A percentile compares a stretch with the other conserved stretches of the same genome.
Evolutionary conservation across 1,284 basidiomycete species (phyloP).

Genomic region (Fomitiporia mediterranea): DNA sequence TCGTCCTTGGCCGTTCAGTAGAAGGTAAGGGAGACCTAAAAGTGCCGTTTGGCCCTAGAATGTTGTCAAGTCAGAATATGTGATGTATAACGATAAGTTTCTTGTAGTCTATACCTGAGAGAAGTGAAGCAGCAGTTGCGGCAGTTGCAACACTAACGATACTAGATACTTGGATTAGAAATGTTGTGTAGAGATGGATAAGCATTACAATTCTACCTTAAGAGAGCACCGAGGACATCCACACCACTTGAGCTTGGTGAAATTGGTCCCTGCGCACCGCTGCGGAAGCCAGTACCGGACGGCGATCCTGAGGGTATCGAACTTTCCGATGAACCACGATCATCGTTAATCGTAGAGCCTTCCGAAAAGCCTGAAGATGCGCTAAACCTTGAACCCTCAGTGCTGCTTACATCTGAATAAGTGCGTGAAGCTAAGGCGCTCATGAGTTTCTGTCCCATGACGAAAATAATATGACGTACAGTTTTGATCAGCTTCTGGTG

Average conservation of each 20-base stretch:
- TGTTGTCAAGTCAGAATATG: background rate
- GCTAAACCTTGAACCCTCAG: background rate
- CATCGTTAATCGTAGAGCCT: background rate
- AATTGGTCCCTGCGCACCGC: background rate
- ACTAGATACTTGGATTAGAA: conserved; percentile 11
- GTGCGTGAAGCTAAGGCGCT: background rate
- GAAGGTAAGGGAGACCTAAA: conserved; percentile 18
- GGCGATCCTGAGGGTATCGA: background rate
- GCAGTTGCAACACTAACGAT: conserved; percentile 64
- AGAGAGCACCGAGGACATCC: conserved; percentile 19
- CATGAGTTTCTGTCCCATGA: background rate
- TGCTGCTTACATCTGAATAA: background rate
- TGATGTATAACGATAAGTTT: background rate
- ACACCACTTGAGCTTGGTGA: conserved; percentile 2
- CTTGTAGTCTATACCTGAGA: conserved; percentile 50
- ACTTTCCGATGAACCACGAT: background rate
- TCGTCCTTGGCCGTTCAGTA: background rate
- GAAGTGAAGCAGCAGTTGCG: conserved; percentile 71
- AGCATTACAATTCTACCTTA: conserved; percentile 11
- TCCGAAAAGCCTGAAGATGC: background rate
- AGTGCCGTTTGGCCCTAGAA: background rate
- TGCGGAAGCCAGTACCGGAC: background rate
- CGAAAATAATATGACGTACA: background rate
- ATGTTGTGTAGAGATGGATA: background rate
- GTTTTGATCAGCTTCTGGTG: background rate